Evolutionary conservation across 345 rosid species (phyloP).

Genomic region (Cardamine resedifolia): DNA sequence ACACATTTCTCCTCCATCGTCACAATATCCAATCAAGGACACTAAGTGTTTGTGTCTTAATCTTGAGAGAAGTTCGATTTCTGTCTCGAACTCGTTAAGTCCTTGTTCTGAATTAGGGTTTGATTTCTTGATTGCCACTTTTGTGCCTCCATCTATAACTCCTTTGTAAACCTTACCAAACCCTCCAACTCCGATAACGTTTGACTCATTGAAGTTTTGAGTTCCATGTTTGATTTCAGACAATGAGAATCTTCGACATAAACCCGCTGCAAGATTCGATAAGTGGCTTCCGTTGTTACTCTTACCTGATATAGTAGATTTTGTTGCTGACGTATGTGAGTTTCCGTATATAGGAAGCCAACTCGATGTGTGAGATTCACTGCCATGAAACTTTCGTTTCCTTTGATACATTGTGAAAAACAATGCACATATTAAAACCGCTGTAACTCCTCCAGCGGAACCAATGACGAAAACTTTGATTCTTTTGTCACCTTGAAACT

Average conservation of each 20-base stretch:
- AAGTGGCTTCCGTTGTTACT: slow-evolving; percentile 49
- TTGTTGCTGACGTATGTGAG: slow-evolving; percentile 51
- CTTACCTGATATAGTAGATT: slow-evolving; percentile 54
- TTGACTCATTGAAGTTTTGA: slow-evolving; percentile 59
- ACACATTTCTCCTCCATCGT: slow-evolving; percentile 85
- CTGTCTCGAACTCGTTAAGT: slow-evolving; percentile 75
- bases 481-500: slow-evolving; percentile 26
- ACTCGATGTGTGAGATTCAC: slow-evolving; percentile 54
- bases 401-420: slow-evolving; percentile 43
- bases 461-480: slow-evolving; percentile 41
- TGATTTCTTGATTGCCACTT: slow-evolving; percentile 84
- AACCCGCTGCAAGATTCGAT: slow-evolving; percentile 58
- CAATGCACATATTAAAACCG: slow-evolving; percentile 55
- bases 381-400: slow-evolving; percentile 36
- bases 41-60: slow-evolving; percentile 91
- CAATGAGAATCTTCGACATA: slow-evolving; percentile 68
- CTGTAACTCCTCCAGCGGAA: slow-evolving; percentile 62
- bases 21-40: slow-evolving; percentile 83
- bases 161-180: slow-evolving; percentile 92
- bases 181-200: slow-evolving; percentile 87
- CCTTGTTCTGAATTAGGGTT: slow-evolving; percentile 89
- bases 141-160: slow-evolving; percentile 52
- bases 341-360: slow-evolving; percentile 68
- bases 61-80: slow-evolving; percentile 86
- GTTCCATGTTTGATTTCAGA: slow-evolving; percentile 66